Percentiles rank a stretch among this genome's conserved stretches.
Conservation (phyloP, 495 filamentous ascomycete genomes). For the Lasiosphaeria ovina region DNA sequence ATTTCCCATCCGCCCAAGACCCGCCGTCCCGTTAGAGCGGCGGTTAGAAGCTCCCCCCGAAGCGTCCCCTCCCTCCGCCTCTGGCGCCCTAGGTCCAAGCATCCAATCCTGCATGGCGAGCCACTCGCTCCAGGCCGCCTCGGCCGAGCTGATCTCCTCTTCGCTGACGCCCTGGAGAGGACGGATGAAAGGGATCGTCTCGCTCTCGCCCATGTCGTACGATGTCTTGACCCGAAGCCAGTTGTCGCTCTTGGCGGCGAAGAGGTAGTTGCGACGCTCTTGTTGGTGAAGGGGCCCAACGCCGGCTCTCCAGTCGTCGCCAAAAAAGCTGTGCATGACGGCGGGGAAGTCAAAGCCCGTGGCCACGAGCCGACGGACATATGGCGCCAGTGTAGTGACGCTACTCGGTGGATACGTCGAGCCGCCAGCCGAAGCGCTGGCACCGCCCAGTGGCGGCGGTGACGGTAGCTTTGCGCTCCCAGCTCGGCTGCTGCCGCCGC, state of each 20-base stretch:
- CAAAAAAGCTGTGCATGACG: conserved; percentile 91
- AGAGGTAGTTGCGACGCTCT: conserved; percentile 91
- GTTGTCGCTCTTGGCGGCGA: conserved; percentile 85
- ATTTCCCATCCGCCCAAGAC: background rate
- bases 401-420: too few species aligned
- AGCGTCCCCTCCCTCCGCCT: conserved; percentile 17
- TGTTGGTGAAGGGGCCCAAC: conserved; percentile 81
- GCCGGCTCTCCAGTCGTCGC: conserved; percentile 80
- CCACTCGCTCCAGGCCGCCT: conserved; percentile 82
- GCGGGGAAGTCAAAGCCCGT: conserved; percentile 86
- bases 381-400: conserved; percentile 73
- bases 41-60: background rate
- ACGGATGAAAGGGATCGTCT: conserved; percentile 82
- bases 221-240: conserved; percentile 85
- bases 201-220: conserved; percentile 79
- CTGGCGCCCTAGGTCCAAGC: conserved; percentile 61
- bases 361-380: conserved; percentile 84
- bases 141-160: conserved; percentile 78
- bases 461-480: background rate
- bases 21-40: background rate
- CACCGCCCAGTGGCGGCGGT: too few species aligned
- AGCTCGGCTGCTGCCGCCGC: conserved; percentile 2
- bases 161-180: conserved; percentile 72
- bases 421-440: too few species aligned
- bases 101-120: conserved; percentile 94